Evolutionary conservation across 805 yeast genomes (phyloP).

Genomic region (Hanseniaspora singularis): DNA sequence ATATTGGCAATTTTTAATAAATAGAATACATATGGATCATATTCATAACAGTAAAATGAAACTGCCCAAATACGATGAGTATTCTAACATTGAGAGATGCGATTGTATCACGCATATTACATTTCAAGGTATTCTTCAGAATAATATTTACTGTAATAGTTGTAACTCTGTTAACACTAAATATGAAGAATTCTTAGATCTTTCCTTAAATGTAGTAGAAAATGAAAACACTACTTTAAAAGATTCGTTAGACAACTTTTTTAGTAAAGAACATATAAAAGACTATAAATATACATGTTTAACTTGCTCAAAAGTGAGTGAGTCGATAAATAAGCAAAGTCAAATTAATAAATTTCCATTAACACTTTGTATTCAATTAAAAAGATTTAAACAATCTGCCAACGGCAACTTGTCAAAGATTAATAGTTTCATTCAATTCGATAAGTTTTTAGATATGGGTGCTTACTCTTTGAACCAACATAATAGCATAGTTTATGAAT

Average conservation of each 20-base stretch:
- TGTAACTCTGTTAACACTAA: conserved; percentile 51
- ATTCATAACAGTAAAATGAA: conserved; percentile 18
- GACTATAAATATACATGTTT: conserved; percentile 65
- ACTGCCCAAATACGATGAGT: conserved; percentile 15
- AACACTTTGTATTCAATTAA: conserved; percentile 72
- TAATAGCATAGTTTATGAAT: conserved; percentile 47
- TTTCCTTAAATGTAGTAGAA: conserved; percentile 43
- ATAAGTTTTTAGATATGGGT: conserved; percentile 59
- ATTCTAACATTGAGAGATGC: conserved; percentile 33
- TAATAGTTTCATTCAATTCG: conserved; percentile 62
- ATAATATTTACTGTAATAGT: conserved; percentile 60
- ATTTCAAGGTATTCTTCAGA: conserved; percentile 73
- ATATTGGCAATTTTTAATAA: conserved; percentile 81
- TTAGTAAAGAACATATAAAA: conserved; percentile 54
- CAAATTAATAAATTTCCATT: conserved; percentile 59
- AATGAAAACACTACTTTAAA: conserved; percentile 29
- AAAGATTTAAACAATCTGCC: conserved; percentile 41
- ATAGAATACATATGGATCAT: conserved; percentile 55
- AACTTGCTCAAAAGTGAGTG: conserved; percentile 38
- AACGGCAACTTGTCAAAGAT: conserved; percentile 48
- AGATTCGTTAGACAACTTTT: conserved; percentile 65
- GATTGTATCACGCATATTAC: conserved; percentile 70
- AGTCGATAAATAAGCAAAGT: conserved; percentile 63
- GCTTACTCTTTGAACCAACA: conserved; percentile 32
- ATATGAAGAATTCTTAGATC: conserved; percentile 79